These are phyloP conservation scores for Coemansia sp. DNA, from an alignment of 192 early-diverging fungal species.

Conservation along the genomic window DNA sequence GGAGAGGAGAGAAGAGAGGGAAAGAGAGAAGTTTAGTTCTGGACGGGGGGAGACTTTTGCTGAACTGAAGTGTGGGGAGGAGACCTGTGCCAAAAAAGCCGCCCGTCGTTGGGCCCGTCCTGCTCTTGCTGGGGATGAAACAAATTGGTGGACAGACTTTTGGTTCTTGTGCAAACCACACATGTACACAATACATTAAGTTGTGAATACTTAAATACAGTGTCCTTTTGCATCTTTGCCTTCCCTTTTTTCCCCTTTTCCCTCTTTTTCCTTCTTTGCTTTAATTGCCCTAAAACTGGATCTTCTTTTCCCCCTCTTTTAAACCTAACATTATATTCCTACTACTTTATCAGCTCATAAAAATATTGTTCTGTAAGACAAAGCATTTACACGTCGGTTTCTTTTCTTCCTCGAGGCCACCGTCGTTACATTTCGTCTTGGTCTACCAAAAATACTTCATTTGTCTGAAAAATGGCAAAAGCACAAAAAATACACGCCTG, in stretches of 20 bases:
- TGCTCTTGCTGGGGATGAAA: background rate
- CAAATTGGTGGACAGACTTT: too few relatives aligned
- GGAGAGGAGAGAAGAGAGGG: background rate
- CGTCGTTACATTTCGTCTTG: background rate
- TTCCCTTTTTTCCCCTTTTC: slow-evolving; percentile 23
- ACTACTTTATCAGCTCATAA: background rate
- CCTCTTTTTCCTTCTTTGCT: slow-evolving; percentile 8
- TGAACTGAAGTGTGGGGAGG: background rate
- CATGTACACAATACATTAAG: too few relatives aligned
- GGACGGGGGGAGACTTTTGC: background rate
- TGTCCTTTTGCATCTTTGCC: background rate
- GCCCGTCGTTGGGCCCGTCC: too few relatives aligned
- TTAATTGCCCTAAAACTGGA: background rate
- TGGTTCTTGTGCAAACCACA: too few relatives aligned
- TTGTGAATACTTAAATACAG: too few relatives aligned
- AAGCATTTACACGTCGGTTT: slow-evolving; percentile 3
- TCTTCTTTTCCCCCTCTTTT: background rate
- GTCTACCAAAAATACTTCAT: background rate
- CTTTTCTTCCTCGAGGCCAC: background rate
- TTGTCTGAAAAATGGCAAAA: slow-evolving; percentile 9
- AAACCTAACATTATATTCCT: background rate
- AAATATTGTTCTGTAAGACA: slow-evolving; percentile 11
- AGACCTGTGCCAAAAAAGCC: background rate
- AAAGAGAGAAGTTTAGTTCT: background rate
- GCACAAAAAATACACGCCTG: slow-evolving; percentile 20